Conservation (phyloP, 345 rosid species). For the Euphorbia pulcherrima region DNA sequence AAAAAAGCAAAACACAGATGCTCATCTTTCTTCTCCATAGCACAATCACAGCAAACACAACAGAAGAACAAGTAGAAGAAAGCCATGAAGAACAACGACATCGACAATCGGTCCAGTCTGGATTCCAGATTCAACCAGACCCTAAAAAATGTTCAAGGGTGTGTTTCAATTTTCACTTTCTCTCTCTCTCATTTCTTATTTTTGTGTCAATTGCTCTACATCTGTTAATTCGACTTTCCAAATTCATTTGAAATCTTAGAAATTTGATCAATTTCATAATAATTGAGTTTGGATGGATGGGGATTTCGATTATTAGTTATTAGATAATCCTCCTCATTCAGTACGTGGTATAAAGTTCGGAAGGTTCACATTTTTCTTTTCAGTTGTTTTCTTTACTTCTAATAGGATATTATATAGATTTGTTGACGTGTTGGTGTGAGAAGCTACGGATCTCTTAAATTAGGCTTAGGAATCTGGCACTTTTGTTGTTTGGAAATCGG, state of each 20-base stretch:
- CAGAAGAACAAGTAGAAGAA: background rate
- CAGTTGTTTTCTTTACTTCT: background rate
- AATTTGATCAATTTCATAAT: conserved; percentile 13
- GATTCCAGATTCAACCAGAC: conserved; percentile 91
- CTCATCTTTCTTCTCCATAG: background rate
- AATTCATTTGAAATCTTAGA: conserved; percentile 24
- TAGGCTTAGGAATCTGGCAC: background rate
- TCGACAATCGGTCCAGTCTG: conserved; percentile 33
- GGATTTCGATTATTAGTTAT: background rate
- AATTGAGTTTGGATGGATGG: conserved; percentile 4
- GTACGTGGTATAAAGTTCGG: background rate
- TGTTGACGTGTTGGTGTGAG: background rate
- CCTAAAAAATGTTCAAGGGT: conserved; percentile 91
- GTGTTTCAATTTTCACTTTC: background rate
- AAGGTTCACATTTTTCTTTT: background rate
- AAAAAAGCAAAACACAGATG: background rate
- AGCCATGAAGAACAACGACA: conserved; percentile 28
- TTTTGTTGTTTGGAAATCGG: background rate
- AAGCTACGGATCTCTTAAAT: conserved; percentile 1
- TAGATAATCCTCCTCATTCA: conserved; percentile 1
- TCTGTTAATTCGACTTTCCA: conserved; percentile 5
- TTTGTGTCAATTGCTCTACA: background rate
- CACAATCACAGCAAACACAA: background rate
- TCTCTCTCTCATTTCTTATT: conserved; percentile 10
- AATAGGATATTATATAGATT: background rate